Evolutionary conservation across 1,284 basidiomycete species (phyloP), one percentile per base, ranked within the genome.

Genomic region (Omphalotus olearius): DNA sequence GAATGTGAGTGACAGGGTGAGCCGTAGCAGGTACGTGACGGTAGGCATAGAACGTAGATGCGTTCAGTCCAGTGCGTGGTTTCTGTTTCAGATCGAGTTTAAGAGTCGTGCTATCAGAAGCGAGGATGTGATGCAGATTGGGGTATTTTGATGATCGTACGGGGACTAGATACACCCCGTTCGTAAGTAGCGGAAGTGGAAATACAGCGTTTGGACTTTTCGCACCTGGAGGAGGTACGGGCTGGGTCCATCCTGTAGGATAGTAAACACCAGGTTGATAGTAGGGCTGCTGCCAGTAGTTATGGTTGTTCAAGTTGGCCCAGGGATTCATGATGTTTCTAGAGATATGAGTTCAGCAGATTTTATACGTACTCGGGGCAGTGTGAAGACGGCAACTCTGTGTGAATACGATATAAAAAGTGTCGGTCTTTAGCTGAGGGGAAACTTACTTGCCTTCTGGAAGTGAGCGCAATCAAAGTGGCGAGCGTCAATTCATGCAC

Each of bases 31-130:
- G 63, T 14, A 66, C 52, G 28, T 60, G 56, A 1, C 69, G 67
- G 45, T 70, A 63, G 3, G 69, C 56, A 42, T 71, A 66, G 64
- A 72, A 80, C 0, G 69, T 73, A 23, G 72, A 65, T 2, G 69
- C 54, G 35, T 69, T 54, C 52, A 82, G 76, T 4, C 70, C 69
- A 1, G 67, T 64, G 0, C 63, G 64, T 6, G 75, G 72, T 30
- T 71, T 61, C 18, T 68, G 68, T 43, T 67, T 69, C 18, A 81
- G 56, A 55, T 83, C 76, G 56, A 74, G 79, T n/a, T 70, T 71
- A 9, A 81, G 58, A 11, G 69, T 63, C 0, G 79, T 79, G 16
- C 68, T 69, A 53, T 81, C 80, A 3, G 68, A 64, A 16, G 78
- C 79, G 7, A 83, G 71, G 33, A 71, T 68, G 5, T 74, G 73